Percentiles rank a stretch among this genome's conserved stretches.
phyloP scores from a whole-genome alignment of 352 stramenopile genomes.

The Phytophthora vignae region DNA sequence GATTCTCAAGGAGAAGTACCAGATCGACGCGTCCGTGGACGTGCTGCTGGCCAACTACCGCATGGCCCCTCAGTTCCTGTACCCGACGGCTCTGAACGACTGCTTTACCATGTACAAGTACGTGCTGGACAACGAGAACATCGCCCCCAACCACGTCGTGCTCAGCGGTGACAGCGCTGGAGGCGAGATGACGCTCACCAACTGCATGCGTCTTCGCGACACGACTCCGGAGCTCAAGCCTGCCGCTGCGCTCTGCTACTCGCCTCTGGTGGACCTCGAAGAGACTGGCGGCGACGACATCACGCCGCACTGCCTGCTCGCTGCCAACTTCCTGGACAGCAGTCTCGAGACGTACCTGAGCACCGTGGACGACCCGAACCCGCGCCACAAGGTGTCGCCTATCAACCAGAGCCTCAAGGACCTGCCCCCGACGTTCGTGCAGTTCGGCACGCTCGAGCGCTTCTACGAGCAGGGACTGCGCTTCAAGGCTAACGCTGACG shows the following conservation, averaged over 20 bases:
- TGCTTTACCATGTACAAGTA: conserved; percentile 28
- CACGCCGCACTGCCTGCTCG: conserved; percentile 28
- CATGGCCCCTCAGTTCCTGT: conserved; percentile 25
- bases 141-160: conserved; percentile 13
- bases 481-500: conserved; percentile 28
- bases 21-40: conserved; percentile 19
- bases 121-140: conserved; percentile 17
- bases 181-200: conserved; percentile 16
- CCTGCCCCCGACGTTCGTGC: conserved; percentile 41
- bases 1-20: conserved; percentile 22
- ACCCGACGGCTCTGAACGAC: conserved; percentile 19
- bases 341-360: conserved; percentile 24
- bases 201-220: conserved; percentile 23
- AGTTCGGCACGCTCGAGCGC: conserved; percentile 34
- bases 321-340: conserved; percentile 24
- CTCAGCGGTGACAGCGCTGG: conserved; percentile 25
- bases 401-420: conserved; percentile 41
- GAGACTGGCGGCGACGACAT: conserved; percentile 13
- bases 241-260: conserved; percentile 15
- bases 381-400: conserved; percentile 22
- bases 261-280: conserved; percentile 19
- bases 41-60: conserved; percentile 23
- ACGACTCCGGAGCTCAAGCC: conserved; percentile 13
- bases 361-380: conserved; percentile 6
- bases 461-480: conserved; percentile 37